A percentile compares a stretch with the other conserved stretches of the same genome.
Evolutionary conservation across 1,284 basidiomycete species (phyloP).

Genomic region (Apiotrichum veenhuisii): DNA sequence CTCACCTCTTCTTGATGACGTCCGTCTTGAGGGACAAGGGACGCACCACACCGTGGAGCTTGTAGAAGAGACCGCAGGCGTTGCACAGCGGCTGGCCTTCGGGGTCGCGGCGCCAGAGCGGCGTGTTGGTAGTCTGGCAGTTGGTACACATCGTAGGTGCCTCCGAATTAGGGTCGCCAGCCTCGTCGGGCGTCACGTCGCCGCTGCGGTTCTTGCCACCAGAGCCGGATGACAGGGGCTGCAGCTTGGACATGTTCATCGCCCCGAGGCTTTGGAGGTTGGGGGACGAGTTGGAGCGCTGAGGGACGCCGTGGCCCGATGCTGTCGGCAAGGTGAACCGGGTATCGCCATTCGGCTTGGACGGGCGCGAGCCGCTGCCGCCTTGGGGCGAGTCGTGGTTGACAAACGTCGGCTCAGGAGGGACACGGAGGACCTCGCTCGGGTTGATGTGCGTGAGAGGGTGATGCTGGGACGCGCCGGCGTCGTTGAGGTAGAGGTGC

Average conservation of each 20-base stretch:
- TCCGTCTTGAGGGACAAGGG: conserved; percentile 93
- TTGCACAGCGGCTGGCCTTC: conserved; percentile 89
- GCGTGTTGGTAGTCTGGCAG: conserved; percentile 92
- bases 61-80: conserved; percentile 87
- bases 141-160: conserved; percentile 84
- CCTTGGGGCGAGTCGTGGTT: conserved; percentile 25
- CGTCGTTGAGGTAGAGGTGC: conserved; percentile 48
- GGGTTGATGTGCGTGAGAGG: conserved; percentile 84
- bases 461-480: conserved; percentile 15
- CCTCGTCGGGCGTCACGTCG: conserved; percentile 8
- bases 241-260: conserved; percentile 6
- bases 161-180: conserved; percentile 47
- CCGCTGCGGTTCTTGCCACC: conserved; percentile 4
- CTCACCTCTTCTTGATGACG: conserved; percentile 93
- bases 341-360: conserved; percentile 31
- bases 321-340: conserved; percentile 2
- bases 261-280: conserved; percentile 36
- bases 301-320: conserved; percentile 16
- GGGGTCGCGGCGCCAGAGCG: conserved; percentile 89
- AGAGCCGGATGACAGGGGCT: background rate
- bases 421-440: conserved; percentile 65
- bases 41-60: conserved; percentile 90
- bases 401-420: conserved; percentile 15
- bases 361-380: conserved; percentile 17
- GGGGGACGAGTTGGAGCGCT: conserved; percentile 45